Base-by-base conservation (phyloP, 805 yeast species). In the Hanseniaspora lindneri region DNA sequence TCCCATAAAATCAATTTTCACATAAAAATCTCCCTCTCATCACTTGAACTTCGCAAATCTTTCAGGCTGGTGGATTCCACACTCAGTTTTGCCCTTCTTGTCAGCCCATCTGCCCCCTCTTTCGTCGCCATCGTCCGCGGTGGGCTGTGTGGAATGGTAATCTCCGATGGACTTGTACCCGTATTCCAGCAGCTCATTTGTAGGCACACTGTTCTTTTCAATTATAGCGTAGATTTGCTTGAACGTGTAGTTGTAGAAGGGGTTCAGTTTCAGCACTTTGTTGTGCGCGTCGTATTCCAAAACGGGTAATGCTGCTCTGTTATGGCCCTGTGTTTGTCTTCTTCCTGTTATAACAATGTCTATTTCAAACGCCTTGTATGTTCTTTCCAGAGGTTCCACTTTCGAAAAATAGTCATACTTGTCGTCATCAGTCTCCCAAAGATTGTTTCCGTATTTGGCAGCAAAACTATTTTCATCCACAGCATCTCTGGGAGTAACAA, bases 161-260 rank as follows among this genome's bases (percentile, higher is more conserved):
- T 89, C 97, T 1, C 97, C 97, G 14, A 89, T 75, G 0, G 95
- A 84, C 58, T 86, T 80, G 65, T 88, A 89, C 0, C 96, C 96
- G 49, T 78, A 67, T 63, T 87, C 89, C 32, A 89, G 67, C 29
- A 89, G 69, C 53, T 75, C 86, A 60, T 89, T 89, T 66, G 83
- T 85, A 3, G 96, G 96, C 13, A 88, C 95, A 11, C 75, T 56
- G 60, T 86, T 67, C 32, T 68, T 71, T 51, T 79, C 78, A 52
- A 88, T 73, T 63, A 89, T 89, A 2, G 59, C 54, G 52, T 77
- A 72, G 20, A 88, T 95, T 55, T 80, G 77, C 11, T 67, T 59
- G 63, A 89, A 89, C 17, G 74, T 72, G 95, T 95, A 86, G 58
- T 76, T 73, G 36, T 83, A 83, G 52, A 89, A 71, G 2, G 97